Conservation (phyloP, 116 monocot species). For the Dioscorea cayenensis region DNA sequence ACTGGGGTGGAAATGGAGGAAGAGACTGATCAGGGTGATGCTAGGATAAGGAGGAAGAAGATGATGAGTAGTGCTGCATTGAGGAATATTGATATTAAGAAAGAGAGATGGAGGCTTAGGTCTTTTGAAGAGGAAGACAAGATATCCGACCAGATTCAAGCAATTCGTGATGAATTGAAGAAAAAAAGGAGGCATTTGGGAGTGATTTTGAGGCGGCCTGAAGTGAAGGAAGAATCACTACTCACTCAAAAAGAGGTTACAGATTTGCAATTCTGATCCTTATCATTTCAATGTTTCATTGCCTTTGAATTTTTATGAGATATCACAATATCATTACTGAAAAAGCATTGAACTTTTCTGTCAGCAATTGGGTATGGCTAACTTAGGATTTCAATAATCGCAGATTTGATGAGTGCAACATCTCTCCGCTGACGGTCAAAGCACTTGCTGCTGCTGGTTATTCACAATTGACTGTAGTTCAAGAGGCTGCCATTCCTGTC, state of each 20-base stretch:
- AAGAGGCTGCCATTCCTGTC: constrained; percentile 68
- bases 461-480: constrained; percentile 59
- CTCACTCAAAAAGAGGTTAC: constrained; percentile 75
- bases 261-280: not conserved
- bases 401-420: constrained; percentile 83
- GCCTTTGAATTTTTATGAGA: too few species aligned
- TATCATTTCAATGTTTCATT: too few species aligned
- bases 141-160: constrained; percentile 22
- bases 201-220: constrained; percentile 2
- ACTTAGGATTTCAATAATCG: not conserved
- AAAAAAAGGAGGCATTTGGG: constrained; percentile 20
- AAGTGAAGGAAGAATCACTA: constrained; percentile 34
- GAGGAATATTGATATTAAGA: constrained; percentile 58
- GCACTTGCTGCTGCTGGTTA: constrained; percentile 80
- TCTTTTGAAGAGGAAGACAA: constrained; percentile 23
- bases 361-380: too few species aligned
- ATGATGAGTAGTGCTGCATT: constrained; percentile 64
- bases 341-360: too few species aligned
- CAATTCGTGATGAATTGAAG: constrained; percentile 47
- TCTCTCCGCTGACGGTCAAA: constrained; percentile 80
- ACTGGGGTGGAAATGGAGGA: constrained; percentile 19
- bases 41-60: constrained; percentile 26
- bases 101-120: constrained; percentile 37
- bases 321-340: too few species aligned
- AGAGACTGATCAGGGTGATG: constrained; percentile 14